Evolutionary conservation across 352 stramenopile genomes (phyloP).

Genomic region (Bremia lactucae): DNA sequence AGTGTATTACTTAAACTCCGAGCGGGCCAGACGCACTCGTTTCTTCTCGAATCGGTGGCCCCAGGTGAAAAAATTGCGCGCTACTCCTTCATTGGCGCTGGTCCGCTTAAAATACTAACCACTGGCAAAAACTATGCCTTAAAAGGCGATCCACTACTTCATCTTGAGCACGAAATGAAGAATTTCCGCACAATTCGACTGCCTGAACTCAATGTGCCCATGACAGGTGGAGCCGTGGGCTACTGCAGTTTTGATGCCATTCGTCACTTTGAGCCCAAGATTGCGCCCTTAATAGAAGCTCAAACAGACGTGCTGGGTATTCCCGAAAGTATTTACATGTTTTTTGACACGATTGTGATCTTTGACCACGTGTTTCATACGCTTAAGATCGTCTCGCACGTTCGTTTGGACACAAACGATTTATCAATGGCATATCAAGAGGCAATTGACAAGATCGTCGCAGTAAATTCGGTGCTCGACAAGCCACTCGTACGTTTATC

Average conservation of each 20-base stretch:
- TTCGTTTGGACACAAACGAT: conserved; percentile 54
- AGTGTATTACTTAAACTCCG: conserved; percentile 83
- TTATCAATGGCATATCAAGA: conserved; percentile 57
- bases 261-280: conserved; percentile 79
- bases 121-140: conserved; percentile 51
- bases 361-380: conserved; percentile 88
- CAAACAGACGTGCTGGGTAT: conserved; percentile 75
- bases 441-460: conserved; percentile 61
- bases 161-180: conserved; percentile 77
- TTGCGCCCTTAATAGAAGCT: conserved; percentile 61
- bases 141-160: conserved; percentile 57
- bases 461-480: conserved; percentile 50
- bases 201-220: conserved; percentile 66
- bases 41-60: conserved; percentile 80
- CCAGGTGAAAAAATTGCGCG: conserved; percentile 81
- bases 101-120: conserved; percentile 62
- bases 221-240: conserved; percentile 80
- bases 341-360: conserved; percentile 83
- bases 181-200: conserved; percentile 53
- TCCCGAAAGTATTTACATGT: conserved; percentile 87
- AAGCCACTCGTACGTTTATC: conserved; percentile 43
- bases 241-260: conserved; percentile 86
- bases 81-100: conserved; percentile 85
- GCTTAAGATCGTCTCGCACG: conserved; percentile 84
- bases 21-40: conserved; percentile 66